Evolutionary conservation across 257 asterid genomes (phyloP), one percentile per base, ranked within the genome.

Genomic region (Gentiana dahurica): DNA sequence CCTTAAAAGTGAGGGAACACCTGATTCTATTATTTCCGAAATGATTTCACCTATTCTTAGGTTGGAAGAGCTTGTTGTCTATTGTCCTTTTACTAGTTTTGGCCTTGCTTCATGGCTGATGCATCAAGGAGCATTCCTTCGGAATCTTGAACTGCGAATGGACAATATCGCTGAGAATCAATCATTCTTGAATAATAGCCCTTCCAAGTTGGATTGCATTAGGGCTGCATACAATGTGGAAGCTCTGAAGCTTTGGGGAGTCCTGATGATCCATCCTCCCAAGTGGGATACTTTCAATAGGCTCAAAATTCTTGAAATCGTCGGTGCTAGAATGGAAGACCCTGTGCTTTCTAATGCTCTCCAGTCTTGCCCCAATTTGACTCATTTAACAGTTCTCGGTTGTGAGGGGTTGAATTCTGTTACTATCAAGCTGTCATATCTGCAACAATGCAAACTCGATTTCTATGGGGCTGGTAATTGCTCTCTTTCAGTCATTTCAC

Each of bases 201-300:
- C 85, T 54, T 77, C 94, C 3, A 93, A 86, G 80, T 43, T 93
- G 82, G 95, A 93, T 54, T 73, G 82, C 74, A 75, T 89, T 32
- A 59, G 79, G 46, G 79, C 74, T 12, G 95, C 99, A 1, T 41
- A 49, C 32, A 84, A 89, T 79, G 65, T 93, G 84, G 96, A 89
- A 68, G 83, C 92, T 46, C 74, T 93, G 51, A 84, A 65, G 69
- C 97, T 93, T 36, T 93, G 99, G 99, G 96, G 97, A 5, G 95
- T 89, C 65, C 54, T 84, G 12, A 86, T 93, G 94, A 58, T 81
- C 2, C 44, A 69, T 65, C 59, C 94, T 47, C 99, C 97, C 0
- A 84, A 80, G 15, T 93, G 99, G 99, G 85, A 82, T 44, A 70
- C 71, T 57, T 89, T 93, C 57, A 69, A 65, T 36, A 77, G 76